A percentile compares a stretch with the other conserved stretches of the same genome.
These are phyloP conservation scores for Raffaelea arxii DNA, from an alignment of 2,329 filamentous ascomycete species.

Conservation along the genomic window DNA sequence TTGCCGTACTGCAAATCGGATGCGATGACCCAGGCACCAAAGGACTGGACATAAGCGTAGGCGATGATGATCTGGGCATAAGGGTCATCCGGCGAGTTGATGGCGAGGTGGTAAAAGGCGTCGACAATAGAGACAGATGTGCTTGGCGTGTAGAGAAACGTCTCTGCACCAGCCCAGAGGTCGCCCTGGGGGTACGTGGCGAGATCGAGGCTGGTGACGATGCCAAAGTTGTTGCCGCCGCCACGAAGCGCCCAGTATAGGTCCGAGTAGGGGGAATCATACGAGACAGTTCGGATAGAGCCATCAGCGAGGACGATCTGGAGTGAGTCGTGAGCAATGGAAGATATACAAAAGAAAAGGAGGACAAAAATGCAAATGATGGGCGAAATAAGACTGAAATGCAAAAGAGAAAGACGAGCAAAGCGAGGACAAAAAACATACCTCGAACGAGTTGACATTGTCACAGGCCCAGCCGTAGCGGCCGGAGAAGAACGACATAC, in stretches of 20 bases:
- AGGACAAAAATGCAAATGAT: too few species aligned
- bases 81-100: slow-evolving; percentile 17
- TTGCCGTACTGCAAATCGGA: slow-evolving; percentile 3
- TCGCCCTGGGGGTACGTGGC: slow-evolving; percentile 28
- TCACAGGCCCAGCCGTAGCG: slow-evolving; percentile 42
- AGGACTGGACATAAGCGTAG: slow-evolving; percentile 1
- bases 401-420: too few species aligned
- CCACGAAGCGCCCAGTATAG: slow-evolving; percentile 44
- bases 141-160: slow-evolving; percentile 19
- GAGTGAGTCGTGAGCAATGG: too few species aligned
- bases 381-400: too few species aligned
- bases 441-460: slow-evolving; percentile 36
- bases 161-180: slow-evolving; percentile 31
- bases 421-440: too few species aligned
- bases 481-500: slow-evolving; percentile 39
- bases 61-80: slow-evolving; percentile 6
- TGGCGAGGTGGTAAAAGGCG: slow-evolving; percentile 4
- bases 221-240: slow-evolving; percentile 47
- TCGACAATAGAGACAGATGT: slow-evolving; percentile 17
- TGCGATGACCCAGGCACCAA: not conserved
- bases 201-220: slow-evolving; percentile 36
- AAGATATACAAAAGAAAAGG: too few species aligned
- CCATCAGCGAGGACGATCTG: slow-evolving; percentile 3
- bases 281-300: not conserved
- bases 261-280: slow-evolving; percentile 26